Evolutionary conservation across 768 basidiomycete species (phyloP).

Genomic region (Cystofilobasidium macerans): DNA sequence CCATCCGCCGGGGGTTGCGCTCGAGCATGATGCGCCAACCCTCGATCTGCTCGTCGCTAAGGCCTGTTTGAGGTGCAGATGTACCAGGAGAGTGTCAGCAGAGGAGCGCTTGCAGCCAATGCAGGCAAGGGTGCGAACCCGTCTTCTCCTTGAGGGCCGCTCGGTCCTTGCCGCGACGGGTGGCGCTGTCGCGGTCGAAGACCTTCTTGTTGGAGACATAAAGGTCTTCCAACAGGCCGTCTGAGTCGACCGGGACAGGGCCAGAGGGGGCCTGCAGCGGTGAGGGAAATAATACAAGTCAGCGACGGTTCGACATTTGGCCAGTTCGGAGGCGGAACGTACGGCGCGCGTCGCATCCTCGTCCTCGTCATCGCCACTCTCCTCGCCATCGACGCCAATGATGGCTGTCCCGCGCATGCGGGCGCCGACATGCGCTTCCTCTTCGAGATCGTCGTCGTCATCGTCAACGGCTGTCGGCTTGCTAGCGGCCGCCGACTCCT

Average conservation of each 20-base stretch:
- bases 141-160: constrained; percentile 58
- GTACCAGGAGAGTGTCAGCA: not conserved
- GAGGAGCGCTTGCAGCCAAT: constrained; percentile 1
- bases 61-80: constrained; percentile 43
- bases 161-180: constrained; percentile 58
- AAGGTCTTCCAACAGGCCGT: constrained; percentile 61
- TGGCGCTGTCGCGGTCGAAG: constrained; percentile 65
- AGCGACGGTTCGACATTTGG: too few relatives aligned
- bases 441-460: constrained; percentile 26
- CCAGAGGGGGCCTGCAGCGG: not conserved
- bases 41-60: constrained; percentile 76
- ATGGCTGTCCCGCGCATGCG: not conserved
- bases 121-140: constrained; percentile 40
- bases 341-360: constrained; percentile 38
- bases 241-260: constrained; percentile 30
- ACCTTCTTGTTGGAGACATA: constrained; percentile 63
- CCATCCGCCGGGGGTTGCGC: constrained; percentile 42
- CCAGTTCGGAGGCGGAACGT: constrained; percentile 32
- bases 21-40: constrained; percentile 88
- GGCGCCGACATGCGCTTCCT: constrained; percentile 13
- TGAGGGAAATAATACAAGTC: constrained; percentile 19
- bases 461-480: not conserved
- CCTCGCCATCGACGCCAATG: constrained; percentile 20
- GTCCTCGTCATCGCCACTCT: constrained; percentile 35
- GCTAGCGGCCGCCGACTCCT: too few relatives aligned